phyloP scores from a whole-genome alignment of 1,284 basidiomycete genomes.

The Trichosporon sp. region DNA sequence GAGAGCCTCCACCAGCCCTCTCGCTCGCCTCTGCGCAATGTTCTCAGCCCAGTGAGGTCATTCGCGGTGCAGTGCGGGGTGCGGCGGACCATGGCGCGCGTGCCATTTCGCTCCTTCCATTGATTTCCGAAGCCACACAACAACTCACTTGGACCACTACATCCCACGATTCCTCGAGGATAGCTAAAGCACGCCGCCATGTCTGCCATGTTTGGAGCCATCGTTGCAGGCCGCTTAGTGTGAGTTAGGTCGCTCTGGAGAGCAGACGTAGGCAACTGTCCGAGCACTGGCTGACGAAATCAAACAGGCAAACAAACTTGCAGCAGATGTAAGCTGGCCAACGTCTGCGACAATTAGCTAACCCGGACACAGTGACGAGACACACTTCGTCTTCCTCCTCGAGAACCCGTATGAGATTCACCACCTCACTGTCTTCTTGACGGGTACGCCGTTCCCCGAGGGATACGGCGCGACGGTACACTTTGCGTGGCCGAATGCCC shows the following conservation, averaged over 20 bases:
- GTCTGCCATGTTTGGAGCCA: background rate
- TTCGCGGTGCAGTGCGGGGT: no score
- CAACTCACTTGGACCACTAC: no score
- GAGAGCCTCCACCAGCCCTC: no score
- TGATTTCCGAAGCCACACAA: no score
- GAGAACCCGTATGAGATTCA: constrained; percentile 72
- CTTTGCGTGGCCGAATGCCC: constrained; percentile 65
- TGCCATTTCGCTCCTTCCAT: no score
- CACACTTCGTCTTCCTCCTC: constrained; percentile 76
- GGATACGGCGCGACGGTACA: constrained; percentile 85
- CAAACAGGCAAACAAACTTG: constrained; percentile 46
- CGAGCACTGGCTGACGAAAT: background rate
- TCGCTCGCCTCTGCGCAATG: no score
- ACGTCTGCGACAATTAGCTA: background rate
- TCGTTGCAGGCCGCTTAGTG: background rate
- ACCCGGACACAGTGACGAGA: constrained; percentile 56
- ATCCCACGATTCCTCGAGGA: no score
- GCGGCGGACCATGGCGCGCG: no score
- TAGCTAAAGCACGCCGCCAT: no score
- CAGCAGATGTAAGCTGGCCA: constrained; percentile 39
- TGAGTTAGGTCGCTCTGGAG: background rate
- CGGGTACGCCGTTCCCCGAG: constrained; percentile 78
- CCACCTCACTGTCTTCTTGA: constrained; percentile 80
- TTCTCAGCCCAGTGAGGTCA: no score
- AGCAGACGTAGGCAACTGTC: no score